Base-by-base conservation (phyloP, 768 basidiomycete species). In the Suillus paluster region DNA sequence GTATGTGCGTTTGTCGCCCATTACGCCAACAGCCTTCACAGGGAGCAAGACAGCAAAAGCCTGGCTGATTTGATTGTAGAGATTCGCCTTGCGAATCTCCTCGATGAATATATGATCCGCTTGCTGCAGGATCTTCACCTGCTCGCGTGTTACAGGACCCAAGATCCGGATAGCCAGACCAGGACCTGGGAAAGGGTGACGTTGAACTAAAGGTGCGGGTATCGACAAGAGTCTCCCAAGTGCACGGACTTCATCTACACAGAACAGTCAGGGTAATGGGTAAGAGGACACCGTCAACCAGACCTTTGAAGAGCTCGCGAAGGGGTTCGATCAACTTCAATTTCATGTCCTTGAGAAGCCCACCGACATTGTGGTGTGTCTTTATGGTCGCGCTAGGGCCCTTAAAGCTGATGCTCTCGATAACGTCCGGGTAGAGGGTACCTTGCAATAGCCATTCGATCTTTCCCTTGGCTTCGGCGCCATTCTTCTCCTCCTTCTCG, bases 361-460 rank as follows among this genome's bases (percentile, higher is more conserved):
- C 97, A 33, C 97, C 97, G 66, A 99, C 97, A 67, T 99, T 99
- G 76, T 99, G 97, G 75, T 99, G 97, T 3, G 97, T 99, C 83
- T 99, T 99, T 83, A 99, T 99, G 11, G 97, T 99, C 42, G 97
- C 97, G 66, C 92, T 94, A 0, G 97, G 97, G 3, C 97, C 97
- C 78, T 98, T 99, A 86, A 99, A 99, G 78, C 92, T 94, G 79
- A 99, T 97, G 73, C 92, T 94, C 81, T 99, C 97, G 73, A 99
- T 99, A 62, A 99, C 97, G 72, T 99, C 97, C 2, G 97, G 97
- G 77, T 99, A 99, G 15, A 99, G 84, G 0, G 97, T 99, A 5
- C 97, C 97, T 77, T 99, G 97, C 12, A 99, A 79, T 52, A 99
- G 77, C 95, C 96, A 99, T 73, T 99, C 97, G 38, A 99, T 94